Evolutionary conservation across 345 rosid species (phyloP), one percentile per base, ranked within the genome.

Genomic region (Eucalyptus pauciflora): DNA sequence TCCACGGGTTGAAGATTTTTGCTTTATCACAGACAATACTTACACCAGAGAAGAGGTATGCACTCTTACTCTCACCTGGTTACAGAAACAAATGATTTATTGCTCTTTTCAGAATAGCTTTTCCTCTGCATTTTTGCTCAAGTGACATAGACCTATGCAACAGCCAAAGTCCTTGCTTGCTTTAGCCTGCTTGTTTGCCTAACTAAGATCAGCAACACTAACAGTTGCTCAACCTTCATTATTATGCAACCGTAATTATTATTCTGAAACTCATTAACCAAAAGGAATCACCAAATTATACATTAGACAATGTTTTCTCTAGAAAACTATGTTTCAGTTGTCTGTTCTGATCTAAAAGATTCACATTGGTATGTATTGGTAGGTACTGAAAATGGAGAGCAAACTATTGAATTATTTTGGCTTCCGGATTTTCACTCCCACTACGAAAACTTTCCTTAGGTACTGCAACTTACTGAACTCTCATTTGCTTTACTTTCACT

Each of bases 11-110:
- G 99, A 97, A 80, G 99, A 97, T 85, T 95, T 97, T 90, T 97
- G 99, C 93, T 96, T 94, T 91, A 97, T 97, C 86, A 97, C 99
- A 3, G 98, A 97, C 92, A 96, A 94, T 94, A 96, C 98, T 58
- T 96, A 96, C 92, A 87, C 95, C 60, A 94, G 92, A 91, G 95
- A 92, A 43, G 96, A 96, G 94, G 99, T 96, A 93, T 51, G 54
- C n/a, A 60, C 25, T 31, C 22, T 37, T 41, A 76, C 48, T 41
- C 29, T 20, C 46, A 51, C 45, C 60, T n/a, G 45, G 79, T 76
- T 41, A 37, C 83, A 43, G 83, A 87, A 50, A 49, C 87, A 86
- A 86, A 10, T n/a, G 46, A 50, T 54, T 50, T 50, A 16, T 64
- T 64, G 25, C 27, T 45, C 41, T 7, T 87, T 64, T 64, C 52